These are phyloP conservation scores for Plectranthus barbatus DNA, from an alignment of 257 asterid genomes.

Conservation along the genomic window DNA sequence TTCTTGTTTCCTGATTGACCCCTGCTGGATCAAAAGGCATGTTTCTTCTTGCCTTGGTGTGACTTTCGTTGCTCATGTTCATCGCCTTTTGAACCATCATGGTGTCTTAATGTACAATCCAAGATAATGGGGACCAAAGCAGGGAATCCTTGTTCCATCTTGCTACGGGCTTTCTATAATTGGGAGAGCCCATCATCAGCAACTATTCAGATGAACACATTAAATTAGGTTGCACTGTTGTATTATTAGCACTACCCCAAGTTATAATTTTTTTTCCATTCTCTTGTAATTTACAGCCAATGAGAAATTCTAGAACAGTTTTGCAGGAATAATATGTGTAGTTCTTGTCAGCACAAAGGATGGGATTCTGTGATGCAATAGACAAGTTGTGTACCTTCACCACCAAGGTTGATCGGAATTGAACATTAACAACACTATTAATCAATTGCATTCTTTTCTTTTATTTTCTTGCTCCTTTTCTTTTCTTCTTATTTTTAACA, in stretches of 20 bases:
- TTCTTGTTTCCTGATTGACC: slow-evolving; percentile 25
- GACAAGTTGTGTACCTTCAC: slow-evolving; percentile 27
- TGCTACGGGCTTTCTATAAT: neutral
- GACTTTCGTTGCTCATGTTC: slow-evolving; percentile 12
- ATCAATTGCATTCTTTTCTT: slow-evolving; percentile 20
- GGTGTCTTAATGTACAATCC: slow-evolving; percentile 23
- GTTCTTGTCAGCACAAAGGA: too few species aligned
- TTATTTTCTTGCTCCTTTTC: neutral
- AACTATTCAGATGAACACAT: slow-evolving; percentile 34
- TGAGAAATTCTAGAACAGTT: slow-evolving; percentile 68
- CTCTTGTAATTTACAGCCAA: slow-evolving; percentile 67
- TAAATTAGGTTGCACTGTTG: slow-evolving; percentile 59
- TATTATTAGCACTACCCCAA: slow-evolving; percentile 64
- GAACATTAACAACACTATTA: slow-evolving; percentile 50
- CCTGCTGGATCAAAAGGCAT: slow-evolving; percentile 39
- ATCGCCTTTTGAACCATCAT: slow-evolving; percentile 44
- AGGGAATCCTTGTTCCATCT: slow-evolving; percentile 14
- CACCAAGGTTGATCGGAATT: slow-evolving; percentile 56
- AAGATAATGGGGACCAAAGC: slow-evolving; percentile 38
- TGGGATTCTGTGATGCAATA: too few species aligned
- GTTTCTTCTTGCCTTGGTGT: slow-evolving; percentile 8
- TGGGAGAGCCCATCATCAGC: slow-evolving; percentile 27
- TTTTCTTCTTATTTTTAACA: slow-evolving; percentile 6
- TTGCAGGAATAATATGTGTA: slow-evolving; percentile 85
- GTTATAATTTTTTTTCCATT: slow-evolving; percentile 30